Evolutionary conservation across 352 stramenopile species (phyloP).

Genomic region (Achlya hypogyna): DNA sequence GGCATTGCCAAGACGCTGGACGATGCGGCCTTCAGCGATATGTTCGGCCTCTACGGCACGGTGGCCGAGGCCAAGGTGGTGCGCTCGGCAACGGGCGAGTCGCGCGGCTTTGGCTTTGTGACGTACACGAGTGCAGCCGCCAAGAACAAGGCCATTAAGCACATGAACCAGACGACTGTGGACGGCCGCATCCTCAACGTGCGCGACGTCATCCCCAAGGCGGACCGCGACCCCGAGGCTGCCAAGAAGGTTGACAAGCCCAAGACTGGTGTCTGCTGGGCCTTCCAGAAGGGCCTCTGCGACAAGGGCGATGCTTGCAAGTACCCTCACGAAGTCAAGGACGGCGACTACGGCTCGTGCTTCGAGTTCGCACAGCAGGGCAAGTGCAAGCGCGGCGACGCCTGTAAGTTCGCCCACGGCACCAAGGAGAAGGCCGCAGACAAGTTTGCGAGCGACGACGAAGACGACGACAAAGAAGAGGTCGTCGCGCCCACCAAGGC

Average conservation of each 20-base stretch:
- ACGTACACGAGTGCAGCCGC: constrained; percentile 61
- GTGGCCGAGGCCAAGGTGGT: constrained; percentile 71
- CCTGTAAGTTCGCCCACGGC: constrained; percentile 58
- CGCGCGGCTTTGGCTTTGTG: constrained; percentile 74
- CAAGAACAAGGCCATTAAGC: constrained; percentile 62
- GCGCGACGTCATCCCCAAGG: constrained; percentile 59
- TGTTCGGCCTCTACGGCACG: constrained; percentile 65
- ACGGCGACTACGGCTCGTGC: constrained; percentile 65
- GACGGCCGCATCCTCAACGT: constrained; percentile 68
- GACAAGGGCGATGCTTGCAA: constrained; percentile 54
- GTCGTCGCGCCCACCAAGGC: constrained; percentile 1
- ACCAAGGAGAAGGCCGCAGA: constrained; percentile 8
- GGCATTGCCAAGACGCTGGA: constrained; percentile 68
- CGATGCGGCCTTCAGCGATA: constrained; percentile 47
- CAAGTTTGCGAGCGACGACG: not conserved
- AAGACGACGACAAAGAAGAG: not conserved
- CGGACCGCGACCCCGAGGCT: constrained; percentile 37
- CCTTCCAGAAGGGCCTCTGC: constrained; percentile 73
- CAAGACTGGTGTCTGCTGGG: constrained; percentile 42
- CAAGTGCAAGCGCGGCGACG: constrained; percentile 54
- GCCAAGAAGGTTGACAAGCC: constrained; percentile 32
- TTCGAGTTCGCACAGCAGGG: constrained; percentile 73
- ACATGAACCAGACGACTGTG: constrained; percentile 66
- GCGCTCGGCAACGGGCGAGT: constrained; percentile 48
- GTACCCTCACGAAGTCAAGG: constrained; percentile 66